A percentile compares a stretch with the other conserved stretches of the same genome.
phyloP scores from a whole-genome alignment of 768 basidiomycete species.

The Naematelia aurantialba region DNA sequence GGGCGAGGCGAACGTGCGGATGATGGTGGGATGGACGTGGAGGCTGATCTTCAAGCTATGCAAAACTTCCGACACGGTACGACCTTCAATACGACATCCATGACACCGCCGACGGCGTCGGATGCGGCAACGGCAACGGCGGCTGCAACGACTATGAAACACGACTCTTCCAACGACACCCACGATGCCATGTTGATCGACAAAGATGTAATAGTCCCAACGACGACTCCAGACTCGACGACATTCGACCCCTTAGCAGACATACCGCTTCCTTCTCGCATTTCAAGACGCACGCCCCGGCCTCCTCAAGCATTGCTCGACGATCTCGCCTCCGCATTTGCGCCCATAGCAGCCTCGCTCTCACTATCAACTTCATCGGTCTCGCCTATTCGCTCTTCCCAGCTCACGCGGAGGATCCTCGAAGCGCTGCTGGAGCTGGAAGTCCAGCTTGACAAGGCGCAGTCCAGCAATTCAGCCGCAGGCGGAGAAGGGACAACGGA shows the following conservation, averaged over 20 bases:
- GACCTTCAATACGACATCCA: not conserved
- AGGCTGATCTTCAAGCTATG: not conserved
- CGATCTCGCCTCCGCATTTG: not conserved
- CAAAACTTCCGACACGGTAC: not conserved
- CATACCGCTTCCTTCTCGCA: not conserved
- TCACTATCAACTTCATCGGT: not conserved
- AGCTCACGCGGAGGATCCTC: not conserved
- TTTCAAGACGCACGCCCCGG: not conserved
- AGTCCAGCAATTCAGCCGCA: not conserved
- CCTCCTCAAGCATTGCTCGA: not conserved
- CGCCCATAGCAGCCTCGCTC: not conserved
- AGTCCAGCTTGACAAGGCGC: no score
- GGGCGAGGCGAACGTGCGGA: not conserved
- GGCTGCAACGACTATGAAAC: not conserved
- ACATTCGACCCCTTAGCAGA: not conserved
- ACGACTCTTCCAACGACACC: not conserved
- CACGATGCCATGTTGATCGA: not conserved
- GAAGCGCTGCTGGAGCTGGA: not conserved
- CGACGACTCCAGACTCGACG: not conserved
- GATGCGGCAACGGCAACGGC: not conserved
- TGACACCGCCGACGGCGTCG: no score
- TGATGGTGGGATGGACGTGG: not conserved
- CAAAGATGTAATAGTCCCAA: not conserved
- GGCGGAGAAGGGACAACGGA: not conserved
- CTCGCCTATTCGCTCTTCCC: not conserved